A percentile compares a stretch with the other conserved stretches of the same genome.
Evolutionary conservation across 2,329 filamentous ascomycete genomes (phyloP).

Genomic region (Sphaerulina musiva): DNA sequence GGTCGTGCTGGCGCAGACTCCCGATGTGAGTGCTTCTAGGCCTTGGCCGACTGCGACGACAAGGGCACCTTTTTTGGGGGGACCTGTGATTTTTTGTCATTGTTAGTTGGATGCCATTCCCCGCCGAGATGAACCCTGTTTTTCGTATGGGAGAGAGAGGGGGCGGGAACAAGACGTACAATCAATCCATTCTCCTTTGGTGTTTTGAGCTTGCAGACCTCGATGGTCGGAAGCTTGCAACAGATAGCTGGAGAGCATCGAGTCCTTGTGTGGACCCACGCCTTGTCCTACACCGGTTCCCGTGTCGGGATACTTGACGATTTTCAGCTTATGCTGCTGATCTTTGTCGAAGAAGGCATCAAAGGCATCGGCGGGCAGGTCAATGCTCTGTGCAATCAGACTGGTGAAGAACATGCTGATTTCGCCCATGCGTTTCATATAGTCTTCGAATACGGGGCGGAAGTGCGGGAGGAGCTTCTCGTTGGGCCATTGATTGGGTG

Average conservation of each 20-base stretch:
- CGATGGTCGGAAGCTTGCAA: conserved; percentile 70
- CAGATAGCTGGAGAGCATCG: conserved; percentile 75
- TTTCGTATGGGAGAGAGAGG: neutral
- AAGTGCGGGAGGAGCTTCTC: conserved; percentile 58
- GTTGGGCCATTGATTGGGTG: conserved; percentile 74
- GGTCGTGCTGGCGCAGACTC: conserved; percentile 74
- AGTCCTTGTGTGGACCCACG: conserved; percentile 76
- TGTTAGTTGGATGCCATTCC: neutral
- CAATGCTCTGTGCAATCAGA: conserved; percentile 78
- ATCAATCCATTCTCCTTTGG: conserved; percentile 71
- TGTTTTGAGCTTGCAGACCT: conserved; percentile 78
- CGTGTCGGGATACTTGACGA: conserved; percentile 74
- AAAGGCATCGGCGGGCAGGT: conserved; percentile 63
- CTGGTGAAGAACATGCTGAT: conserved; percentile 69
- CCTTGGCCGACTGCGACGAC: conserved; percentile 86
- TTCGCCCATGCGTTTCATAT: conserved; percentile 67
- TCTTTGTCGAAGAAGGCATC: conserved; percentile 66
- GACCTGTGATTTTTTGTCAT: conserved; percentile 24
- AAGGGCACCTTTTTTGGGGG: conserved; percentile 67
- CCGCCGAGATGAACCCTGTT: neutral
- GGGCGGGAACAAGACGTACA: conserved; percentile 37
- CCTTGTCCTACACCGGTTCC: conserved; percentile 53
- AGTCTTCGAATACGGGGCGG: conserved; percentile 61
- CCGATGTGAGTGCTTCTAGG: conserved; percentile 74
- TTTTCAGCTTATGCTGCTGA: conserved; percentile 79